Base-by-base conservation (phyloP, 1,284 basidiomycete species). In the Macrocystidia cucumis region DNA sequence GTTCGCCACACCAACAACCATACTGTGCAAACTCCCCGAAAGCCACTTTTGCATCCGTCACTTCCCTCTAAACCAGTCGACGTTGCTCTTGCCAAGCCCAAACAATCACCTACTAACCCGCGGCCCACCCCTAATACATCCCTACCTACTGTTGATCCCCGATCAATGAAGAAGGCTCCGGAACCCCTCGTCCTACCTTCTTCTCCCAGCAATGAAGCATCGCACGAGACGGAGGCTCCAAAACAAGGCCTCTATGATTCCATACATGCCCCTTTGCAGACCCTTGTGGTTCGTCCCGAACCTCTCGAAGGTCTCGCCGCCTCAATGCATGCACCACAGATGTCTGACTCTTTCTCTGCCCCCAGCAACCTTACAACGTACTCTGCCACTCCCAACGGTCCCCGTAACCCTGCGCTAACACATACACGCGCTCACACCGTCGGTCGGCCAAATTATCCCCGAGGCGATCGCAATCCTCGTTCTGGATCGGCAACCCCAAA, bases 361-460 rank as follows among this genome's bases (percentile, higher is more conserved):
- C 55, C 57, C 32, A 50, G 49, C 35, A 48, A 56, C 34, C 42
- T 62, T 32, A 52, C 57, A 4, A 43, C 52, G 6, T 56, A 59
- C 29, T 26, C 45, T 29, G 51, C 44, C 35, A 43, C 42, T 20
- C 44, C 43, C 16, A 38, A 44, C 13, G 43, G 45, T 24, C 45
- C 47, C 21, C 48, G 49, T 17, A 48, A 50, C 24, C 62, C 56
- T 47, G 47, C 55, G 17, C 54, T 53, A 4, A 50, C 59, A 1
- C 75, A 79, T 42, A 60, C 55, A 9, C 69, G 77, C 16, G 65
- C 74, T 16, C 71, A 72, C 31, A 74, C 73, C 13, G 59, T 71
- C 34, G 72, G 69, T 5, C 62, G 67, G 41, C 41, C 54, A 42
- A 35, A 49, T 31, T 45, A 57, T 46, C 44, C 48, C 38, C 40